These are phyloP conservation scores for Puccinia horiana DNA, from an alignment of 1,284 basidiomycete genomes.

Conservation along the genomic window DNA sequence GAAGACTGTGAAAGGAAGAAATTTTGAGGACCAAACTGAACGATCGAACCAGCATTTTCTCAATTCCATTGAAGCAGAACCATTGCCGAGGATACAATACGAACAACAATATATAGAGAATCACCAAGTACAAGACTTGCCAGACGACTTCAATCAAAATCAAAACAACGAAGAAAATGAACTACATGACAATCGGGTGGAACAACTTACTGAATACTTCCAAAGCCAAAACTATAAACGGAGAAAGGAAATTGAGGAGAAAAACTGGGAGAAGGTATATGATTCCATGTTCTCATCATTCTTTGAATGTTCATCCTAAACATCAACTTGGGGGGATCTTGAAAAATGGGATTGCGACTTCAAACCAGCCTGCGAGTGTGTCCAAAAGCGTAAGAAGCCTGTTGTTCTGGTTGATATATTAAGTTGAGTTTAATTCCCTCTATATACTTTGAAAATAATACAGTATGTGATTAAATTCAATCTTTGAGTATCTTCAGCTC, in stretches of 20 bases:
- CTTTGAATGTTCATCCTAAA: constrained; percentile 2
- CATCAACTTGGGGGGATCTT: neutral
- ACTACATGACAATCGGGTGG: too few species aligned
- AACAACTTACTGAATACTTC: neutral
- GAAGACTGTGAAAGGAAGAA: too few species aligned
- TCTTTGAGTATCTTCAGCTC: neutral
- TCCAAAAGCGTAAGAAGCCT: neutral
- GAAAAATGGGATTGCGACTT: constrained; percentile 20
- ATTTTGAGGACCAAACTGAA: too few species aligned
- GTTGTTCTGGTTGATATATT: constrained; percentile 10
- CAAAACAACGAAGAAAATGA: too few species aligned
- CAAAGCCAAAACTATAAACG: neutral
- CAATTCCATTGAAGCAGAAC: too few species aligned
- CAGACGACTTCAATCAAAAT: too few species aligned
- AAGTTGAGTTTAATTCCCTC: neutral
- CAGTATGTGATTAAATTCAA: neutral
- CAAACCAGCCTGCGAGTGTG: neutral
- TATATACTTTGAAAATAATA: too few species aligned
- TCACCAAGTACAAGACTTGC: too few species aligned
- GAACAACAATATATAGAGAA: too few species aligned
- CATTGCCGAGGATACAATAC: too few species aligned
- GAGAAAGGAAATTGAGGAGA: neutral
- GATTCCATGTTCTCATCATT: neutral
- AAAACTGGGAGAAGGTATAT: constrained; percentile 16
- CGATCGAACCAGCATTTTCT: too few species aligned